Evolutionary conservation across 805 yeast species (phyloP).

Genomic region (Monosporozyma aerobia): DNA sequence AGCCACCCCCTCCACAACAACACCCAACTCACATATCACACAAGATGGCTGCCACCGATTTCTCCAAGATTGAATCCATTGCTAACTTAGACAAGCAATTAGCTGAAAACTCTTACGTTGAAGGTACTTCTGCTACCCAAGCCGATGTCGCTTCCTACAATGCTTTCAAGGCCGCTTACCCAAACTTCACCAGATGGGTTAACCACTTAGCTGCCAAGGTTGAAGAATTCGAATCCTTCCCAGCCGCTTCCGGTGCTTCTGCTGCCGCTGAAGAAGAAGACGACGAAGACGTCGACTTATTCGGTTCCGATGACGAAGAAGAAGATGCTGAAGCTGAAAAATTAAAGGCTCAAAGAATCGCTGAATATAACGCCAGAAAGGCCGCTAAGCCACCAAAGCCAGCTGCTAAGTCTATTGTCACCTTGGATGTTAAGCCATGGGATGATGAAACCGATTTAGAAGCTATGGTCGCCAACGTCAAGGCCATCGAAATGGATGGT

Average conservation of each 20-base stretch:
- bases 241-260: conserved; percentile 56
- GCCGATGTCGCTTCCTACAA: conserved; percentile 92
- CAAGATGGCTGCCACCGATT: conserved; percentile 69
- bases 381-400: conserved; percentile 96
- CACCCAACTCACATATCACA: background rate
- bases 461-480: conserved; percentile 76
- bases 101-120: conserved; percentile 88
- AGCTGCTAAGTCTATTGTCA: conserved; percentile 95
- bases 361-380: conserved; percentile 96
- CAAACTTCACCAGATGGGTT: conserved; percentile 96
- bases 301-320: conserved; percentile 90
- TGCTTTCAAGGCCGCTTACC: conserved; percentile 87
- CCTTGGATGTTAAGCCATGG: conserved; percentile 99
- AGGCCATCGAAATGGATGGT: conserved; percentile 83
- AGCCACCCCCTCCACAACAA: too few relatives aligned
- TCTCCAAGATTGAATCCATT: conserved; percentile 68
- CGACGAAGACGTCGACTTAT: conserved; percentile 90
- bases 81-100: conserved; percentile 72
- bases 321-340: conserved; percentile 97
- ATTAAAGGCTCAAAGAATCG: conserved; percentile 94
- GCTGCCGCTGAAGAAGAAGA: conserved; percentile 54
- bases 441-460: conserved; percentile 98
- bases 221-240: conserved; percentile 71
- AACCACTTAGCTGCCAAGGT: conserved; percentile 94
- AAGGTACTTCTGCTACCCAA: conserved; percentile 87